Base-by-base conservation (phyloP, 768 basidiomycete genomes). In the Rossbeevera mucosa region DNA sequence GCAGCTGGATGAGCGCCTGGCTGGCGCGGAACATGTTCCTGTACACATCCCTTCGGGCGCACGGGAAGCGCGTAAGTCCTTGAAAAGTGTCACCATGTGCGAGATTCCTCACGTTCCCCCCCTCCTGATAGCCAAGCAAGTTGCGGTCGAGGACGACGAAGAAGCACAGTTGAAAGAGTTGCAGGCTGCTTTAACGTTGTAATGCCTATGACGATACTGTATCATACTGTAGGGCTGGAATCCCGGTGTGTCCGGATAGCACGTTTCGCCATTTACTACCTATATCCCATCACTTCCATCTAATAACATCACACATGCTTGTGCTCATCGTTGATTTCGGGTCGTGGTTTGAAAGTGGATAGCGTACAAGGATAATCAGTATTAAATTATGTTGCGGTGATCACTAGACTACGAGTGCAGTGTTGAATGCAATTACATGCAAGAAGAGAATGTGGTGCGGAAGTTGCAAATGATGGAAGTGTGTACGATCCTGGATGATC, bases 131-230 rank as follows among this genome's bases (percentile, higher is more conserved):
- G 64, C 60, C 48, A 62, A 72, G 68, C 66, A 53, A 48, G 67
- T 68, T 60, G 77, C 74, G 49, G 81, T 79, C 57, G 92, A 94
- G 66, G 91, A 91, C 70, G 92, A 95, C 75, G 95, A 97, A 69
- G 94, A 91, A 58, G 84, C 80, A 41, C 85, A 95, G 71, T 82
- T 98, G 66, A 81, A 79, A 70, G 85, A 90, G 68, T 76, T 98
- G 59, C 94, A 96, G 74, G 94, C 91, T 20, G 81, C 80, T 38
- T 73, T 94, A 65, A 85, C 91, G 20, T 90, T 95, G 87, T 92
- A 76, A 68, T 58, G 54, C 55, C 56, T 49, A 21, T 14, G 33
- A 47, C 48, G 45, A 51, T 16, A 50, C 45, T 48, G 52, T 50
- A 46, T 48, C 45, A 55, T 53, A 53, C 51, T 47, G 48, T 51